Conservation (phyloP, 768 basidiomycete species). For the Candolleomyces efflorescens region DNA sequence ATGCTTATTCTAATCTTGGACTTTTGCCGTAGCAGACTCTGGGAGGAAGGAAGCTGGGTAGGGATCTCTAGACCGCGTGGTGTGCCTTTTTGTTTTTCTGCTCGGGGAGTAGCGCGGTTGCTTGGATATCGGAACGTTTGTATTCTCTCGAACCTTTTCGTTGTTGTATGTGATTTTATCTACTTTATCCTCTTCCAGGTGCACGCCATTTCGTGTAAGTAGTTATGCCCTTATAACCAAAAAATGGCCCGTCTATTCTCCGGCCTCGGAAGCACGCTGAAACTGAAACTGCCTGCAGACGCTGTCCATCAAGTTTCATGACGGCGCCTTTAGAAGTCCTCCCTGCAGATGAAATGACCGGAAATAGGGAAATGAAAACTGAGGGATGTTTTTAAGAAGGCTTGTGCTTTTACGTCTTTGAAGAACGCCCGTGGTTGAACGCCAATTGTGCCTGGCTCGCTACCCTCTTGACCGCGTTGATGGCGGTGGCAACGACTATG, state of each 20-base stretch:
- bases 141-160: too few species aligned
- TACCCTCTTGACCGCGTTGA: constrained; percentile 5
- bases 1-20: constrained; percentile 52
- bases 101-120: background rate
- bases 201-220: too few species aligned
- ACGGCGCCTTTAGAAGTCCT: constrained; percentile 1
- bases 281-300: background rate
- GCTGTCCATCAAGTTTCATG: background rate
- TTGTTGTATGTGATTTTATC: too few species aligned
- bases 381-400: background rate
- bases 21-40: background rate
- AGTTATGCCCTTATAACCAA: too few species aligned
- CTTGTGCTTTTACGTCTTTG: background rate
- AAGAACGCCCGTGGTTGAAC: background rate
- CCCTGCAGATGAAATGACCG: background rate
- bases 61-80: background rate
- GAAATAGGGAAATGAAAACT: constrained; percentile 2
- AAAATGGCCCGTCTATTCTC: too few species aligned
- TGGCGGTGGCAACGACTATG: constrained; percentile 3
- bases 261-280: background rate
- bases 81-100: background rate
- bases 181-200: too few species aligned
- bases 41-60: too few species aligned
- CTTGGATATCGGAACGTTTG: background rate
- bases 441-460: background rate